Conservation (phyloP, 2,329 filamentous ascomycete species). For the Xylaria hypoxylon region DNA sequence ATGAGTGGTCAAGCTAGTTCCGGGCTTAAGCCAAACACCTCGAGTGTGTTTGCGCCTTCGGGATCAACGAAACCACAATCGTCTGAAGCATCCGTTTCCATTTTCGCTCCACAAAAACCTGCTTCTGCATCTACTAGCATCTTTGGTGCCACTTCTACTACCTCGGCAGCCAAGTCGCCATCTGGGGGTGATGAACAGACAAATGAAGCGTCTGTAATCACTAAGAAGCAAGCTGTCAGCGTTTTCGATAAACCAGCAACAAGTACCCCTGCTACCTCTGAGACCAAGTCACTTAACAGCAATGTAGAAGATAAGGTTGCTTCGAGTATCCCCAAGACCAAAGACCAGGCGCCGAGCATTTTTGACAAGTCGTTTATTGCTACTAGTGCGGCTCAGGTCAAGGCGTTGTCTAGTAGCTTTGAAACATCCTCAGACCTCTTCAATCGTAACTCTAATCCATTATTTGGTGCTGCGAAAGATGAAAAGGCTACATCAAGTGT, state of each 20-base stretch:
- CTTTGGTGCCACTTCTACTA: slow-evolving; percentile 32
- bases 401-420: slow-evolving; percentile 33
- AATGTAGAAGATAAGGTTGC: slow-evolving; percentile 15
- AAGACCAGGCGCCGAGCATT: slow-evolving; percentile 31
- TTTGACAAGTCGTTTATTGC: slow-evolving; percentile 38
- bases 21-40: slow-evolving; percentile 25
- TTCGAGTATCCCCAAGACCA: slow-evolving; percentile 3
- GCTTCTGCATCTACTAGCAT: slow-evolving; percentile 37
- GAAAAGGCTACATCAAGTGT: slow-evolving; percentile 8
- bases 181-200: slow-evolving; percentile 31
- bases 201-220: slow-evolving; percentile 23
- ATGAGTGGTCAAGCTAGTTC: slow-evolving; percentile 26
- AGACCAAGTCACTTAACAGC: slow-evolving; percentile 29
- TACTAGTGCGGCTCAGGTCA: slow-evolving; percentile 35
- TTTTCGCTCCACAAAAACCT: slow-evolving; percentile 43
- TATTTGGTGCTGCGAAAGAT: slow-evolving; percentile 30
- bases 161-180: slow-evolving; percentile 2
- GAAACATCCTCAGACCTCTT: slow-evolving; percentile 43
- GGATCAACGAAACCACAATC: slow-evolving; percentile 41
- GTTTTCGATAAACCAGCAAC: slow-evolving; percentile 29
- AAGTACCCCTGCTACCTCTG: slow-evolving; percentile 1
- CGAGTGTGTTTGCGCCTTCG: slow-evolving; percentile 43
- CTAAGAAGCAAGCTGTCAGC: slow-evolving; percentile 23
- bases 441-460: slow-evolving; percentile 40
- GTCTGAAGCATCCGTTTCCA: slow-evolving; percentile 38